These are phyloP conservation scores for Ceratocystis ficicola DNA, from an alignment of 2,329 filamentous ascomycete genomes.

Conservation along the genomic window DNA sequence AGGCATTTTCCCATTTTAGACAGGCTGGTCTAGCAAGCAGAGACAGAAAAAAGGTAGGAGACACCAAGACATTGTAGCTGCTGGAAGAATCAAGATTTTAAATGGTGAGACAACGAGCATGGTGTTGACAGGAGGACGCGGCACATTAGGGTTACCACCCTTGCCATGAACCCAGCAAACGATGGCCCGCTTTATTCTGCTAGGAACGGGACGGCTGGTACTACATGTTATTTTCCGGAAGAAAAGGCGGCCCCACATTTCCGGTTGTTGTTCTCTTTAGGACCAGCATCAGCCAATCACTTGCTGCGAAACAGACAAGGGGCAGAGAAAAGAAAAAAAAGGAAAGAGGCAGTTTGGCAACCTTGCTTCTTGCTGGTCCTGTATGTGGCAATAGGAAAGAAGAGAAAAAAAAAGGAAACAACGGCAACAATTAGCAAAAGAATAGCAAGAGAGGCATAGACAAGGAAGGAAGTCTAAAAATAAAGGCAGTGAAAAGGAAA, in stretches of 20 bases:
- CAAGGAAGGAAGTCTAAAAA: not conserved
- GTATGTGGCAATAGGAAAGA: not conserved
- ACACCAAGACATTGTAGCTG: no score
- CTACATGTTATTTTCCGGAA: not conserved
- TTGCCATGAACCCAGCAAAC: no score
- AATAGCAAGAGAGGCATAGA: not conserved
- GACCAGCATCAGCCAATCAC: not conserved
- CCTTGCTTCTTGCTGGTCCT: no score
- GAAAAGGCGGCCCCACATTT: constrained; percentile 4
- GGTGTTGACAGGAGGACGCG: no score
- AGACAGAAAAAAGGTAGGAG: not conserved
- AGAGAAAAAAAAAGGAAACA: not conserved
- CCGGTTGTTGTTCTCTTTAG: not conserved
- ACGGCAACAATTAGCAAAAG: not conserved
- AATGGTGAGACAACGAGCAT: no score
- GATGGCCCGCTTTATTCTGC: no score
- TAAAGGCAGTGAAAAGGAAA: not conserved
- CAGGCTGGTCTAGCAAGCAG: not conserved
- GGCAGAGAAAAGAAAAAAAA: not conserved
- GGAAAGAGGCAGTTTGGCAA: not conserved
- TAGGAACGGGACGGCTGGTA: not conserved
- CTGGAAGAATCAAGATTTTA: no score
- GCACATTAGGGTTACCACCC: not conserved
- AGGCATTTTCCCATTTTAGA: not conserved
- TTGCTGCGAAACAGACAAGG: not conserved